Percentiles rank a stretch among this genome's conserved stretches.
Evolutionary conservation across 768 basidiomycete genomes (phyloP).

Genomic region (Amylocystis lapponica): DNA sequence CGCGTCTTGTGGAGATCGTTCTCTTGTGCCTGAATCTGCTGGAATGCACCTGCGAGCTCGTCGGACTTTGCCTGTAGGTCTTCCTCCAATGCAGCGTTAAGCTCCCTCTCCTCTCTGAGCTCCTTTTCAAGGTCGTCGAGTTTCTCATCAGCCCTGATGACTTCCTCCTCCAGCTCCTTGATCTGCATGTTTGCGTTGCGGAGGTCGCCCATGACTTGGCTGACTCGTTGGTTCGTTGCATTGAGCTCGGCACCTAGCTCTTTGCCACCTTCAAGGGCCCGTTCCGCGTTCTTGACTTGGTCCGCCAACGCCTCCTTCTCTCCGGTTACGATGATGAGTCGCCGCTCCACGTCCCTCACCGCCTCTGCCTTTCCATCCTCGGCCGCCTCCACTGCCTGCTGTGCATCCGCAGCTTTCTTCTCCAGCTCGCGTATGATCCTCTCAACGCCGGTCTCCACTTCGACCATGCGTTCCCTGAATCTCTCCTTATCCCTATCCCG

Average conservation of each 20-base stretch:
- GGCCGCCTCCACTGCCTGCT: conserved; percentile 36
- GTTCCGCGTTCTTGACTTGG: conserved; percentile 60
- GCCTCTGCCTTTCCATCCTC: conserved; percentile 35
- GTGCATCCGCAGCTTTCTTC: conserved; percentile 45
- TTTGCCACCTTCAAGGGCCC: conserved; percentile 52
- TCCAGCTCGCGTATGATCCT: conserved; percentile 65
- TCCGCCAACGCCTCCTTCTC: conserved; percentile 53
- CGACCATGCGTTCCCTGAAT: conserved; percentile 66
- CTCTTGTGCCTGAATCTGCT: conserved; percentile 16
- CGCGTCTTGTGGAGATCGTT: conserved; percentile 34
- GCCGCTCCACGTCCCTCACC: conserved; percentile 42
- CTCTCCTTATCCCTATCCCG: conserved; percentile 61
- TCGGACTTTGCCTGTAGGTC: conserved; percentile 31
- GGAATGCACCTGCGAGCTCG: conserved; percentile 19
- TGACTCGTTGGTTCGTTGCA: conserved; percentile 59
- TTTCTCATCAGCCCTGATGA: conserved; percentile 43
- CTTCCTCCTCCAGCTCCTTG: conserved; percentile 57
- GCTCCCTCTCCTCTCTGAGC: conserved; percentile 47
- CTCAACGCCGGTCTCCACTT: conserved; percentile 66
- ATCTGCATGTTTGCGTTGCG: conserved; percentile 54
- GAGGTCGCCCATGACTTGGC: conserved; percentile 50
- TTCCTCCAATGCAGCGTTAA: conserved; percentile 30
- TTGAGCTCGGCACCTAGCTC: conserved; percentile 66
- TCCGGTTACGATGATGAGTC: conserved; percentile 38
- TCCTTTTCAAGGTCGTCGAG: conserved; percentile 54